A percentile compares a stretch with the other conserved stretches of the same genome.
Conservation (phyloP, 345 rosid genomes). For the Mangifera indica region DNA sequence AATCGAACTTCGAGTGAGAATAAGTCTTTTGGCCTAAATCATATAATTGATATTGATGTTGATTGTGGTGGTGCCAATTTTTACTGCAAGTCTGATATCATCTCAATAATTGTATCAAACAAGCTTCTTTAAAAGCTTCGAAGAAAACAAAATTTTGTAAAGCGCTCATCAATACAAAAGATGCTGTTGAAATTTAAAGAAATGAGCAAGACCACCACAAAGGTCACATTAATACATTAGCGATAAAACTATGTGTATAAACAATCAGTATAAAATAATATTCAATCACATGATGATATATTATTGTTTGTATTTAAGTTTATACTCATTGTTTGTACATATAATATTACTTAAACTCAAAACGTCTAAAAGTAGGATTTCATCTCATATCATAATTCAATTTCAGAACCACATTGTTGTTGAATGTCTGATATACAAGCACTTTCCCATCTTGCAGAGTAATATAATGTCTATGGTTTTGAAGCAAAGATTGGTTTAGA, state of each 20-base stretch:
- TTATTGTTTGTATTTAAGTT: too few species aligned
- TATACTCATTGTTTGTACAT: too few species aligned
- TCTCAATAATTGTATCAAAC: background rate
- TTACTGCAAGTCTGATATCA: too few species aligned
- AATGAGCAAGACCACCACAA: background rate
- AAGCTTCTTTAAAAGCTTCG: too few species aligned
- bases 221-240: background rate
- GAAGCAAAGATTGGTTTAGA: background rate
- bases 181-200: background rate
- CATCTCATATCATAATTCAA: background rate
- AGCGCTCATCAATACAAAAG: too few species aligned
- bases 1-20: too few species aligned
- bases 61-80: background rate
- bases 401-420: constrained; percentile 3
- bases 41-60: background rate
- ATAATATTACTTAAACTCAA: background rate
- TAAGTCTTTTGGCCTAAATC: too few species aligned
- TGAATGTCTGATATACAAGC: constrained; percentile 31
- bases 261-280: too few species aligned
- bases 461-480: background rate
- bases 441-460: constrained; percentile 8
- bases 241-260: too few species aligned
- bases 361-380: background rate
- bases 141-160: too few species aligned
- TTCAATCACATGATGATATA: too few species aligned